A percentile compares a stretch with the other conserved stretches of the same genome.
Conservation (phyloP, 1,139 yeast genomes). For the Meyerozyma athensensis region DNA sequence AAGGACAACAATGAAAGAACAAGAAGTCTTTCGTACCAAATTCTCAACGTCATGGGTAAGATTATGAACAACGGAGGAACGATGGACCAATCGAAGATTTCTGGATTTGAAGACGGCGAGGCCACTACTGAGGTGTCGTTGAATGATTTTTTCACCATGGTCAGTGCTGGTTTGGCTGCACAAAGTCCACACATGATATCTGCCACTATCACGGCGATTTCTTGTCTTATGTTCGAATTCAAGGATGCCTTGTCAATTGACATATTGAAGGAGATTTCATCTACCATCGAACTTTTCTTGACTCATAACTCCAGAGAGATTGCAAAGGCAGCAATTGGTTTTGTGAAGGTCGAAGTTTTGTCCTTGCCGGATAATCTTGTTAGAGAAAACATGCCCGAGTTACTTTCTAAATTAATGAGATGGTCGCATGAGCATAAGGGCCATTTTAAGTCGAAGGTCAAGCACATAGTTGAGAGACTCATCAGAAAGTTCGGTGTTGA, state of each 20-base stretch:
- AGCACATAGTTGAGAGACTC: conserved; percentile 87
- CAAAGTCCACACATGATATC: conserved; percentile 93
- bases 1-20: conserved; percentile 92
- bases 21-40: conserved; percentile 72
- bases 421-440: conserved; percentile 98
- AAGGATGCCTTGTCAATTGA: conserved; percentile 54
- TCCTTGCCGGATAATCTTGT: conserved; percentile 80
- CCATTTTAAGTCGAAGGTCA: conserved; percentile 87
- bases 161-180: conserved; percentile 95
- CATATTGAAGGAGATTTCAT: conserved; percentile 65
- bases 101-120: conserved; percentile 62
- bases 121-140: conserved; percentile 58
- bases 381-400: conserved; percentile 57
- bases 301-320: conserved; percentile 90
- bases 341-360: conserved; percentile 85
- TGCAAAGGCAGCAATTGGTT: conserved; percentile 91
- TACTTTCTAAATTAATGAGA: conserved; percentile 69
- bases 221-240: conserved; percentile 85
- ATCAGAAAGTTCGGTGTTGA: conserved; percentile 88
- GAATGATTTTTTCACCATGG: conserved; percentile 84
- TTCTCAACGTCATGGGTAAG: conserved; percentile 76
- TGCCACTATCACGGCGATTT: conserved; percentile 87
- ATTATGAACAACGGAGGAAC: conserved; percentile 71
- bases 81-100: conserved; percentile 60
- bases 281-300: conserved; percentile 86